Conservation (phyloP, 1,284 basidiomycete species). For the Boletellus deceptivus region DNA sequence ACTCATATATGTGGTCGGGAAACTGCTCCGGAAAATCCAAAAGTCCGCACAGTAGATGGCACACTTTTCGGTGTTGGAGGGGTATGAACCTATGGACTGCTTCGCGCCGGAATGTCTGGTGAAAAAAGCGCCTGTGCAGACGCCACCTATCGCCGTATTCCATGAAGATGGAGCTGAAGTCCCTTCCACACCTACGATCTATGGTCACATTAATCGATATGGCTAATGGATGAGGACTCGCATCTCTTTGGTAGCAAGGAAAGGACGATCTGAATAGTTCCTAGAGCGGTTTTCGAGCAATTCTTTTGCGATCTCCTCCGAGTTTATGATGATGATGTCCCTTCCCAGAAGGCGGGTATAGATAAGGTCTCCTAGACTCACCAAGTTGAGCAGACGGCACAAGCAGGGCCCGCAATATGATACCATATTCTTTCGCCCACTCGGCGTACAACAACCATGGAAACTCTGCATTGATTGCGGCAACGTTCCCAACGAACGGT, state of each 20-base stretch:
- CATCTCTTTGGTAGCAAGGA: conserved; percentile 20
- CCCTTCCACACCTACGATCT: conserved; percentile 39
- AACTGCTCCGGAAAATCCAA: conserved; percentile 30
- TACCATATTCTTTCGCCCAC: conserved; percentile 25
- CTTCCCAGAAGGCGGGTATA: conserved; percentile 26
- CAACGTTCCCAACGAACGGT: conserved; percentile 14
- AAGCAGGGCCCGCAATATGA: neutral
- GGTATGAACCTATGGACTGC: conserved; percentile 26
- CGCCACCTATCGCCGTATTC: conserved; percentile 44
- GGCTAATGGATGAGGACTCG: neutral
- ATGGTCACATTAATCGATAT: conserved; percentile 17
- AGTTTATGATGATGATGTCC: conserved; percentile 42
- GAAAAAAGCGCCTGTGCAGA: conserved; percentile 37
- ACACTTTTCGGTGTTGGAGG: conserved; percentile 32
- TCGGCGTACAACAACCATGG: conserved; percentile 25
- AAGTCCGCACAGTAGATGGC: conserved; percentile 35
- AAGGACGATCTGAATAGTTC: conserved; percentile 32
- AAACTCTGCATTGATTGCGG: conserved; percentile 1
- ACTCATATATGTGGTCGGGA: conserved; percentile 28
- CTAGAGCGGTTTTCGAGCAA: conserved; percentile 45
- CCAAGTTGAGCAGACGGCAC: neutral
- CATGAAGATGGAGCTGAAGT: conserved; percentile 35
- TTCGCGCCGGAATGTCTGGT: conserved; percentile 34
- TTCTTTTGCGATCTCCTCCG: conserved; percentile 35
- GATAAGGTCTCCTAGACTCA: conserved; percentile 31